Conservation (phyloP, 192 early-diverging fungal species). For the Diversispora epigaea region DNA sequence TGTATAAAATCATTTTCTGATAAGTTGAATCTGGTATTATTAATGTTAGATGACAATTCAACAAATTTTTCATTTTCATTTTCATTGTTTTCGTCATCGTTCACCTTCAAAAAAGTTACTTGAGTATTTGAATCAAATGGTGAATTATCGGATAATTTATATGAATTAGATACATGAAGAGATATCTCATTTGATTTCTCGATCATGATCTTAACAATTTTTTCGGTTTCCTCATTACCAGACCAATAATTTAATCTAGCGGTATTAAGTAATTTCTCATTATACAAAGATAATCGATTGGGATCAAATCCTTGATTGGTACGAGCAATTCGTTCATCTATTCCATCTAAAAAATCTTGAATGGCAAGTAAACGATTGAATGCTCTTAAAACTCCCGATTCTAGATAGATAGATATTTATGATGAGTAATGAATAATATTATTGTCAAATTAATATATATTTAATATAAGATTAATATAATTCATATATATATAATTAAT, state of each 20-base stretch:
- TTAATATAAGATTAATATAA: too few species aligned
- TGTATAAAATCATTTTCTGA: too few species aligned
- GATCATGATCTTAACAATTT: conserved; percentile 42
- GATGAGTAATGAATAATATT: too few species aligned
- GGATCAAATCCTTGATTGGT: conserved; percentile 45
- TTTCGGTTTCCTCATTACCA: conserved; percentile 44
- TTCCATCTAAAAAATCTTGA: conserved; percentile 58
- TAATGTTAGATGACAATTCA: too few species aligned
- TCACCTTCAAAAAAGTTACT: neutral
- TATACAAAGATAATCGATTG: conserved; percentile 49
- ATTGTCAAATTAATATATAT: too few species aligned
- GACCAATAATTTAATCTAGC: conserved; percentile 55
- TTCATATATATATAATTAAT: too few species aligned
- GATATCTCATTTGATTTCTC: conserved; percentile 32
- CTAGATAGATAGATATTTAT: too few species aligned
- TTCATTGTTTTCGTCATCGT: neutral
- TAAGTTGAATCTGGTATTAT: too few species aligned
- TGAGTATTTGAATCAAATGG: neutral
- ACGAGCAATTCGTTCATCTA: conserved; percentile 59
- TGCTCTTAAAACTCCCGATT: conserved; percentile 55
- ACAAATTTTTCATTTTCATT: too few species aligned
- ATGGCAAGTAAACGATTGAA: conserved; percentile 62
- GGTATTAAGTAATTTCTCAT: conserved; percentile 49
- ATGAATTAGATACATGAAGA: neutral
- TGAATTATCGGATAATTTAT: neutral